phyloP scores from a whole-genome alignment of 257 asterid species.

The Perilla frutescens region DNA sequence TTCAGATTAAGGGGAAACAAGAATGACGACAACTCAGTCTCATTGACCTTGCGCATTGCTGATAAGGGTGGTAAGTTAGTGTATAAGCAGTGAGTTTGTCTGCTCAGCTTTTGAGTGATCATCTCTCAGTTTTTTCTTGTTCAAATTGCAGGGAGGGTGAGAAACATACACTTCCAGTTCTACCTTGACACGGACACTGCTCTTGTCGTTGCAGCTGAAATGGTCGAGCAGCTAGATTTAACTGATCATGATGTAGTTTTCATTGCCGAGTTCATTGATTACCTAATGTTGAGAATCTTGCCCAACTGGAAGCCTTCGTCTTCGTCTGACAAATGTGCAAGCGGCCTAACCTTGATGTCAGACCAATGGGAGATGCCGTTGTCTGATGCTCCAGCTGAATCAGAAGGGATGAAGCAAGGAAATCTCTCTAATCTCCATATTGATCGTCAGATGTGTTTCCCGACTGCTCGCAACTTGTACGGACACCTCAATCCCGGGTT shows the following conservation, averaged over 20 bases:
- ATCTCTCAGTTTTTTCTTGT: not conserved
- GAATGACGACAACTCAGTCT: slow-evolving; percentile 55
- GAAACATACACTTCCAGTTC: slow-evolving; percentile 64
- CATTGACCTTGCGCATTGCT: slow-evolving; percentile 61
- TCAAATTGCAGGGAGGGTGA: slow-evolving; percentile 49
- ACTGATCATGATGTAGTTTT: slow-evolving; percentile 70
- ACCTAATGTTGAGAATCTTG: slow-evolving; percentile 48
- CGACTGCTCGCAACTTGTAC: slow-evolving; percentile 31
- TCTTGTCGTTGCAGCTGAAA: slow-evolving; percentile 74
- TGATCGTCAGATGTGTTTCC: slow-evolving; percentile 6
- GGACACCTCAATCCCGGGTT: slow-evolving; percentile 26
- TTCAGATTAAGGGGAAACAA: slow-evolving; percentile 67
- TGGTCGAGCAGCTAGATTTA: slow-evolving; percentile 77
- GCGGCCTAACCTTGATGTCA: slow-evolving; percentile 33
- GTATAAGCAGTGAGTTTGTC: not conserved
- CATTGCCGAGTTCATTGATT: slow-evolving; percentile 76
- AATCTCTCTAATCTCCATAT: slow-evolving; percentile 19
- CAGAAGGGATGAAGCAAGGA: slow-evolving; percentile 29
- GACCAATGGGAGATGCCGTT: slow-evolving; percentile 37
- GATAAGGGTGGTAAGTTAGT: slow-evolving; percentile 54
- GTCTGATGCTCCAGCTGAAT: slow-evolving; percentile 35
- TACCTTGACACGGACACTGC: slow-evolving; percentile 77
- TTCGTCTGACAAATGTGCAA: slow-evolving; percentile 40
- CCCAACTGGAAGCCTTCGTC: slow-evolving; percentile 66
- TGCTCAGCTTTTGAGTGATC: slow-evolving; percentile 5